These are phyloP conservation scores for Penicillium nordicum DNA, from an alignment of 2,329 filamentous ascomycete genomes.

Conservation along the genomic window DNA sequence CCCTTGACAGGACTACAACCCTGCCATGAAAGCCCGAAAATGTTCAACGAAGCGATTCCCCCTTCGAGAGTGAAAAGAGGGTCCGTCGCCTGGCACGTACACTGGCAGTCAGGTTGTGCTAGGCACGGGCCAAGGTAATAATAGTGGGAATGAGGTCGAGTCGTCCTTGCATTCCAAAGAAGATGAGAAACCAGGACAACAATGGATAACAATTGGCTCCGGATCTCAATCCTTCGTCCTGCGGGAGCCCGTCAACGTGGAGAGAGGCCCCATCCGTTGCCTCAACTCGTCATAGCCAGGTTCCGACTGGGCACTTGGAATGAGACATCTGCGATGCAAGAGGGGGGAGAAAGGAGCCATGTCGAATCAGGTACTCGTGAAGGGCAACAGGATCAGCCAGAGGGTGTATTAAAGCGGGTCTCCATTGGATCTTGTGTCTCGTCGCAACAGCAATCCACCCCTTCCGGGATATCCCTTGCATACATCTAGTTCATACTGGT, in stretches of 20 bases:
- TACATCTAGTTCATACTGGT: conserved; percentile 18
- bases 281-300: conserved; percentile 29
- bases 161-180: conserved; percentile 41
- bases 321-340: conserved; percentile 33
- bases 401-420: conserved; percentile 23
- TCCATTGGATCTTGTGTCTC: conserved; percentile 27
- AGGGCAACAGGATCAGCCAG: conserved; percentile 29
- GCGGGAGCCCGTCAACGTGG: conserved; percentile 35
- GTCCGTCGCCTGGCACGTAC: conserved; percentile 23
- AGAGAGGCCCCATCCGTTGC: conserved; percentile 25
- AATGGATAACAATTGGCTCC: conserved; percentile 25
- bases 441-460: conserved; percentile 22
- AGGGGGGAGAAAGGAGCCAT: conserved; percentile 18
- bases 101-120: conserved; percentile 9
- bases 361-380: conserved; percentile 22
- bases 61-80: conserved; percentile 28
- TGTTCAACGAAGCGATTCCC: conserved; percentile 12
- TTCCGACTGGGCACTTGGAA: conserved; percentile 22
- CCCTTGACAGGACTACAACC: conserved; percentile 29
- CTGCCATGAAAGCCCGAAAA: conserved; percentile 20
- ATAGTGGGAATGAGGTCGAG: conserved; percentile 25
- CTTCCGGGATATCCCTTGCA: conserved; percentile 22
- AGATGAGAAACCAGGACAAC: conserved; percentile 22
- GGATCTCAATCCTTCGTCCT: conserved; percentile 20
- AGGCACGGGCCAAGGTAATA: conserved; percentile 25